phyloP scores from a whole-genome alignment of 129 eudicot genomes.

The Lactuca saligna region DNA sequence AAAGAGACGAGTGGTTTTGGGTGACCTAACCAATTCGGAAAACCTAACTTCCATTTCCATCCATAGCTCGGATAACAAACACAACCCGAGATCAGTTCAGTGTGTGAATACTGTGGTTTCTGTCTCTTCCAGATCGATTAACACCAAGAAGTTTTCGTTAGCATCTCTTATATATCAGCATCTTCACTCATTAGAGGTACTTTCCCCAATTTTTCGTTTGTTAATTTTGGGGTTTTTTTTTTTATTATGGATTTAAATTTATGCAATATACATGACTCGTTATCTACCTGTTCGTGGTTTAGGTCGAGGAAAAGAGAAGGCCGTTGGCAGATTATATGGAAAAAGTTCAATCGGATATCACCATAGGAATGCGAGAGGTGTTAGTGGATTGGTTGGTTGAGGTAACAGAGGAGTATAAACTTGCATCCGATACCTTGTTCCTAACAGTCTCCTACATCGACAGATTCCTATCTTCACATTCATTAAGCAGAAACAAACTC shows the following conservation, averaged over 20 bases:
- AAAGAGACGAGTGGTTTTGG: constrained; percentile 60
- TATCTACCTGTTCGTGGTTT: constrained; percentile 9
- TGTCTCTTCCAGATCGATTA: constrained; percentile 22
- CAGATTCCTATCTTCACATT: constrained; percentile 58
- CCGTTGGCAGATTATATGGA: constrained; percentile 71
- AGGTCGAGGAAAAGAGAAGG: constrained; percentile 73
- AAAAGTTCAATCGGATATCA: constrained; percentile 64
- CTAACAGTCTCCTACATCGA: constrained; percentile 69
- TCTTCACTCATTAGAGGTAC: constrained; percentile 82
- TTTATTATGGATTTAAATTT: background rate
- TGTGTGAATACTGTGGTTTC: constrained; percentile 14
- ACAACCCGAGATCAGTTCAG: constrained; percentile 11
- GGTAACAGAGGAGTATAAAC: constrained; percentile 84
- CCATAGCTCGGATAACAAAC: constrained; percentile 9
- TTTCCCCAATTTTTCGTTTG: background rate
- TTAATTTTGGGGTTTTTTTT: background rate
- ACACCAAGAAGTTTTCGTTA: constrained; percentile 27
- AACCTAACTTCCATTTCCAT: constrained; percentile 9
- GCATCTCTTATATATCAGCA: constrained; percentile 64
- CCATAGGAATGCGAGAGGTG: constrained; percentile 63
- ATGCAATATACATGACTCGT: background rate
- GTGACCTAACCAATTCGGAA: constrained; percentile 48
- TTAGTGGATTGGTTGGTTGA: constrained; percentile 96
- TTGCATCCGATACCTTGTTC: constrained; percentile 75
- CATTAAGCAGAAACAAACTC: constrained; percentile 55